A percentile compares a stretch with the other conserved stretches of the same genome.
phyloP scores from a whole-genome alignment of 345 rosid species.

The Noccaea bulbosa region DNA sequence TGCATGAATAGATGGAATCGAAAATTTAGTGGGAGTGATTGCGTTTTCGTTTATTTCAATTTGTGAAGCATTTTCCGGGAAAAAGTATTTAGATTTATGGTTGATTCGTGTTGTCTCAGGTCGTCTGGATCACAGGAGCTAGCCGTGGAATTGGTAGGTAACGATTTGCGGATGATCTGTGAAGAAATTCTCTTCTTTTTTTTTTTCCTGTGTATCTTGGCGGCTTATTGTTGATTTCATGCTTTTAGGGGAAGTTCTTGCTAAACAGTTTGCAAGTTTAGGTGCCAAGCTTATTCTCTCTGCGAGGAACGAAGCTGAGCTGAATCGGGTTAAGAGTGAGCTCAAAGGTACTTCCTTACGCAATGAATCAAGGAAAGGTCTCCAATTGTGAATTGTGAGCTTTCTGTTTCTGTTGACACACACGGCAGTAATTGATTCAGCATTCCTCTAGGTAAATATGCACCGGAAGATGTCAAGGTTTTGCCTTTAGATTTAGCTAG shows the following conservation, averaged over 20 bases:
- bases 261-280: slow-evolving; percentile 77
- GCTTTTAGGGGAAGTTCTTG: slow-evolving; percentile 75
- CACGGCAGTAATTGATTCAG: not conserved
- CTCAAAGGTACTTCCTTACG: slow-evolving; percentile 60
- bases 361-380: not conserved
- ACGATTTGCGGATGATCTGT: not conserved
- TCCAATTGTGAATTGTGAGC: not conserved
- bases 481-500: slow-evolving; percentile 88
- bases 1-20: not conserved
- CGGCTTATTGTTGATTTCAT: slow-evolving; percentile 24
- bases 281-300: slow-evolving; percentile 96
- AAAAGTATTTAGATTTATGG: not conserved
- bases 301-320: slow-evolving; percentile 73
- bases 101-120: slow-evolving; percentile 47
- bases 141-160: slow-evolving; percentile 89
- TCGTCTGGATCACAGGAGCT: slow-evolving; percentile 95
- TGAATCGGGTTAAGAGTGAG: slow-evolving; percentile 71
- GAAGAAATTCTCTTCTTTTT: not conserved
- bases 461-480: slow-evolving; percentile 70
- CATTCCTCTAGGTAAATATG: slow-evolving; percentile 67
- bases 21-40: not conserved
- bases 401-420: slow-evolving; percentile 14
- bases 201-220: not conserved
- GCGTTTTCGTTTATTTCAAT: not conserved
- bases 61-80: not conserved